A percentile compares a stretch with the other conserved stretches of the same genome.
Conservation (phyloP, 345 rosid genomes). For the Eucalyptus victrix region DNA sequence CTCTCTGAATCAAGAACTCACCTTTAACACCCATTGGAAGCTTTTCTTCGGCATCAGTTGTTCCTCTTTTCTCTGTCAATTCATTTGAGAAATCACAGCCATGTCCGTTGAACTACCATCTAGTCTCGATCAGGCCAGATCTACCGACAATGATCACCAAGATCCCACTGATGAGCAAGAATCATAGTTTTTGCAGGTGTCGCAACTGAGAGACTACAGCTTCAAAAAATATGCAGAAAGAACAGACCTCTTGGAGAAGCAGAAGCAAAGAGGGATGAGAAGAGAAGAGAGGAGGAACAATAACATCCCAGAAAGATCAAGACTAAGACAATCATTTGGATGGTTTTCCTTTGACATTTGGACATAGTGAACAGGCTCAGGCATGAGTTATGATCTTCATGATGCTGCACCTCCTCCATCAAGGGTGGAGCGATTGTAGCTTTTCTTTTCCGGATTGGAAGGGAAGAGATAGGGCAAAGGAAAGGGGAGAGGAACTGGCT, state of each 20-base stretch:
- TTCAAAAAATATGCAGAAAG: conserved; percentile 1
- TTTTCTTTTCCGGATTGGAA: not conserved
- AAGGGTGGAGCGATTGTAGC: not conserved
- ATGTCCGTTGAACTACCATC: not conserved
- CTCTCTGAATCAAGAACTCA: not conserved
- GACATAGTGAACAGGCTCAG: not conserved
- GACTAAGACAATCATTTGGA: conserved; percentile 10
- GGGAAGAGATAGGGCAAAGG: not conserved
- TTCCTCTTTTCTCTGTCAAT: not conserved
- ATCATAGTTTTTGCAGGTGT: conserved; percentile 43
- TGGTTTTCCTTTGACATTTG: not conserved
- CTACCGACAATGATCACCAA: conserved; percentile 29
- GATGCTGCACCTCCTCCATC: not conserved
- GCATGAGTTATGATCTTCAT: not conserved
- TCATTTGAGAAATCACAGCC: not conserved
- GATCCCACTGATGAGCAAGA: conserved; percentile 65
- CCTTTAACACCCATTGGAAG: not conserved
- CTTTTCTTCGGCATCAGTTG: not conserved
- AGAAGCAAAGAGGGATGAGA: not conserved
- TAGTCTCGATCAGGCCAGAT: conserved; percentile 15
- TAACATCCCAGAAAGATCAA: conserved; percentile 26
- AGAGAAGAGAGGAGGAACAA: conserved; percentile 9
- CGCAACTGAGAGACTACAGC: conserved; percentile 1
- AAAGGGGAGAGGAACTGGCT: too few relatives aligned
- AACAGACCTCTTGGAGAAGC: not conserved